Conservation (phyloP, 495 filamentous ascomycete species). For the Umbilicaria muhlenbergii region DNA sequence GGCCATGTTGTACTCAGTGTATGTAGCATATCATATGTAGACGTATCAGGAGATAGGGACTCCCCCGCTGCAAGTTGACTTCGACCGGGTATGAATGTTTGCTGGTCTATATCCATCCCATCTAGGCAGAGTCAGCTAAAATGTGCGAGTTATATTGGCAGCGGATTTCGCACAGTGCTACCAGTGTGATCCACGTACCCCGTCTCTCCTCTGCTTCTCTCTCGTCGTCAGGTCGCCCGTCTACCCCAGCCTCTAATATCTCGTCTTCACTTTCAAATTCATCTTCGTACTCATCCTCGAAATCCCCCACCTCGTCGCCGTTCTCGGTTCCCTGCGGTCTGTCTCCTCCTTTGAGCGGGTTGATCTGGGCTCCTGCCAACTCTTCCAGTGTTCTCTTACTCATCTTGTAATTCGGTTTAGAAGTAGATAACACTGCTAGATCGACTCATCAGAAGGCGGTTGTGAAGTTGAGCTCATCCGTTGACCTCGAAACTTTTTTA, state of each 20-base stretch:
- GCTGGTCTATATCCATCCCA: conserved; percentile 81
- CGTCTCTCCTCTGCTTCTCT: conserved; percentile 69
- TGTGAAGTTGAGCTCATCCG: no score
- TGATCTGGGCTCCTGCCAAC: conserved; percentile 27
- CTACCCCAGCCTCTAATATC: conserved; percentile 84
- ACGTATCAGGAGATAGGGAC: conserved; percentile 75
- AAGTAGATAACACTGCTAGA: no score
- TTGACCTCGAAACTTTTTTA: conserved; percentile 11
- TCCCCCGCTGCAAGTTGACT: conserved; percentile 76
- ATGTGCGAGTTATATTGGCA: background rate
- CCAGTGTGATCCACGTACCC: conserved; percentile 28
- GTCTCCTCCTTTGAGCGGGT: conserved; percentile 52
- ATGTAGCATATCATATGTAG: conserved; percentile 94
- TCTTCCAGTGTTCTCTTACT: conserved; percentile 52
- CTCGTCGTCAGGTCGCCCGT: conserved; percentile 85
- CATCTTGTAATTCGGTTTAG: conserved; percentile 29
- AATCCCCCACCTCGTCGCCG: conserved; percentile 61
- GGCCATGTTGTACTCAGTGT: conserved; percentile 85
- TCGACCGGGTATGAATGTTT: conserved; percentile 85
- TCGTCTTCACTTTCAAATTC: conserved; percentile 96
- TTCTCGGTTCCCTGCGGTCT: conserved; percentile 35
- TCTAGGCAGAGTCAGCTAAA: conserved; percentile 27
- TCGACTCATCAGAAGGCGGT: no score
- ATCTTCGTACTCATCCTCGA: conserved; percentile 93
- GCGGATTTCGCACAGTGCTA: conserved; percentile 12